Base-by-base conservation (phyloP, 164 flowering plant species). In the Cinnamomum micranthum region DNA sequence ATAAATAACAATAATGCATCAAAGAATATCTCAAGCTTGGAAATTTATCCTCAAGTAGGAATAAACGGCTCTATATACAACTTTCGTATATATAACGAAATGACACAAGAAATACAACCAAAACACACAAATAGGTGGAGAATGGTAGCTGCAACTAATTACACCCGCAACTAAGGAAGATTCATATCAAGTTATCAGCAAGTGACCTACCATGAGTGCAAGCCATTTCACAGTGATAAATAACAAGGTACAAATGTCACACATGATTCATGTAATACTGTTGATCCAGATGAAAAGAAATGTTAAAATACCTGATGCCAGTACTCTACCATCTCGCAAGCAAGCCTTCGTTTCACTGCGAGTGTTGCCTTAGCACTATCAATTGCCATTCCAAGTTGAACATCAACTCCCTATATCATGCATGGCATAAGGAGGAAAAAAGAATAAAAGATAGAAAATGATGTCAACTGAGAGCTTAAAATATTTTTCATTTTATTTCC, bases 351-450 rank as follows among this genome's bases (percentile, higher is more conserved):
- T 78, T 96, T 96, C 71, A 96, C 99, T 60, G 99, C 99, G 62
- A 93, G 85, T 62, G 99, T 96, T 25, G 99, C 99, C 74, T 93
- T 96, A 4, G 95, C 78, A 81, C 99, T 93, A 78, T 93, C 99
- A 83, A 95, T 92, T 69, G 99, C 99, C 88, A 95, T 85, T 66
- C 99, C 98, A 72, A 96, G 98, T 85, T 96, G 99, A 71, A 93
- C 88, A 83, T 96, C 97, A 73, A 87, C 92, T 79, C 87, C 84
- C 99, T 96, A 75, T 27, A 75, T 51, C 64, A 75, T 4, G 68
- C 50, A 4, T 5, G 41, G 27, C 25, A 31, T 15, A 15, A 20
- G 67, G 52, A 33, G 60, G 13, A 14, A 20, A 55, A 55, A 55
- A 15, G 20, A 55, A 55, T 20, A 17, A 55, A 14, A 55, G 60